Evolutionary conservation across 2,329 filamentous ascomycete genomes (phyloP).

Genomic region (Fulvia fulva): DNA sequence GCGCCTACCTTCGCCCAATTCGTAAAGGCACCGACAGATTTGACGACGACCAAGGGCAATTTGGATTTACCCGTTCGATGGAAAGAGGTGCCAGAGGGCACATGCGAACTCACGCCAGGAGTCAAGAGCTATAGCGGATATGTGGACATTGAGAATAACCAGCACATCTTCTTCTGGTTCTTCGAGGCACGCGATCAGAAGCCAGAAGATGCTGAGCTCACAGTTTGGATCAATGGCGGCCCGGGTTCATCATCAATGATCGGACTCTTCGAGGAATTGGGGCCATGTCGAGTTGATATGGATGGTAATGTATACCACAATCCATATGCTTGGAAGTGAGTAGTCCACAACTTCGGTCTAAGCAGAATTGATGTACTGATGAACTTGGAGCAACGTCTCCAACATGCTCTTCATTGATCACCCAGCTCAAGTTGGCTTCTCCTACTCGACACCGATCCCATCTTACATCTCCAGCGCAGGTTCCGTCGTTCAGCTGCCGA

Average conservation of each 20-base stretch:
- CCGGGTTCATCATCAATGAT: constrained; percentile 58
- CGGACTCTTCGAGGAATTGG: constrained; percentile 52
- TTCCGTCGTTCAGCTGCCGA: constrained; percentile 36
- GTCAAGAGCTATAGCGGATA: constrained; percentile 48
- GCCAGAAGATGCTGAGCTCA: constrained; percentile 52
- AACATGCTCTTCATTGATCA: constrained; percentile 71
- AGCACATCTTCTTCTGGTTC: constrained; percentile 63
- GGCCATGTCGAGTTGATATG: constrained; percentile 41
- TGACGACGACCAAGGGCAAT: constrained; percentile 42
- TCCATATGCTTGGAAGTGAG: constrained; percentile 57
- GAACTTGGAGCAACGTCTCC: constrained; percentile 43
- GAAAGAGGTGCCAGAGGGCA: constrained; percentile 49
- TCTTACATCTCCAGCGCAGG: constrained; percentile 35
- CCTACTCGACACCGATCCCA: constrained; percentile 47
- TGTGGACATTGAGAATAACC: constrained; percentile 23
- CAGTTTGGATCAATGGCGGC: constrained; percentile 60
- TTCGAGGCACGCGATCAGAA: constrained; percentile 52
- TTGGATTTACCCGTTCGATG: constrained; percentile 53
- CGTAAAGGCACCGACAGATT: constrained; percentile 42
- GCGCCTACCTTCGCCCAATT: constrained; percentile 36
- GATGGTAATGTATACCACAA: constrained; percentile 52
- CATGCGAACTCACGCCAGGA: constrained; percentile 49
- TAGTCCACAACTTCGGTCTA: neutral
- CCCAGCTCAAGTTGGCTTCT: constrained; percentile 58
- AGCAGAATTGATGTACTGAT: neutral